Evolutionary conservation across 2,329 filamentous ascomycete species (phyloP), one percentile per base, ranked within the genome.

Genomic region (Trichoderma koningii): DNA sequence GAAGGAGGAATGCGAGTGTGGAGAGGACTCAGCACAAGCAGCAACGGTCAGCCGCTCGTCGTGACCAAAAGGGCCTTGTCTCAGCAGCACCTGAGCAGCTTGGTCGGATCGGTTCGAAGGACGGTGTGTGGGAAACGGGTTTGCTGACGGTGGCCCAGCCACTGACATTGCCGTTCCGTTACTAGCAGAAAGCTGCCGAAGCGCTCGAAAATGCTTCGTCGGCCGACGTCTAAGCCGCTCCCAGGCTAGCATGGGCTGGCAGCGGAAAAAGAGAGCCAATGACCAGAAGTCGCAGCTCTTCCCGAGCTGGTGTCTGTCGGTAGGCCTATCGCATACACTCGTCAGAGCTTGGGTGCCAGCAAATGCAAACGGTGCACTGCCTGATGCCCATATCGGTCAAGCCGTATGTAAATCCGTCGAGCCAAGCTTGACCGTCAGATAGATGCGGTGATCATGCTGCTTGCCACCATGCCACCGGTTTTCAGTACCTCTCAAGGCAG

Each of bases 141-240:
- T 63, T 64, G 61, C 61, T 64, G 61, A 64, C 51, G 61, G 52
- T 42, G 44, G 44, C 61, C 61, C 61, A 64, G 61, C 61, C 61
- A 64, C 61, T 64, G 51, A 41, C 38, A 53, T 60, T 50, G 56
- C 56, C 56, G 56, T 47, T 60, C 56, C 45, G 56, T 60, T 50
- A 23, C 21, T 23, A 26, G 55, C 28, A 45, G 45, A 45, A 53
- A 53, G 38, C 34, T 53, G 50, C 41, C 59, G 60, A 45, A 56
- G 52, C 52, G 52, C 52, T 55, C 52, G 5, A 28, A 56, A 21
- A 42, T 56, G 44, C 21, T 64, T 64, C 42, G 52, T 64, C 61
- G 52, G 61, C 61, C 61, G 61, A 63, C 50, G 50, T 14, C 60
- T 63, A 55, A 15, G 60, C 60, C 60, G 34, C 50, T 45, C 44